phyloP scores from a whole-genome alignment of 2,329 filamentous ascomycete species.

The Zasmidium citrigriseum region DNA sequence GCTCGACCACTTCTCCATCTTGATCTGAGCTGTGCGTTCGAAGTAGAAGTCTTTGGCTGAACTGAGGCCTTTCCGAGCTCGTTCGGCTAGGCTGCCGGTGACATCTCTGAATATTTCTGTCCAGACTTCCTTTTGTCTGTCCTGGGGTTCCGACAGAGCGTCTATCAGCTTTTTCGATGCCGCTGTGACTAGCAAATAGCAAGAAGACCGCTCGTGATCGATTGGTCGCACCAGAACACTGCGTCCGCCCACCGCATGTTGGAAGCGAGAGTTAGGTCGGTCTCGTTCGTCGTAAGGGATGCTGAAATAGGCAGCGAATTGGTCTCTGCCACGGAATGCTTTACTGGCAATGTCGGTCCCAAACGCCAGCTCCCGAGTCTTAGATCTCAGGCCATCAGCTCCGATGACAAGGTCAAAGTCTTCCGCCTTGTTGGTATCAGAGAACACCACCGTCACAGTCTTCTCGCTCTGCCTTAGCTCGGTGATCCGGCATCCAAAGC shows the following conservation, averaged over 20 bases:
- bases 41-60: conserved; percentile 47
- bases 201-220: neutral
- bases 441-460: conserved; percentile 13
- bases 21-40: conserved; percentile 43
- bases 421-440: conserved; percentile 9
- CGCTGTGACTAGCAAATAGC: neutral
- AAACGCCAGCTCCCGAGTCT: conserved; percentile 14
- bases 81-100: conserved; percentile 8
- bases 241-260: conserved; percentile 16
- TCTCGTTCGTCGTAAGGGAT: conserved; percentile 18
- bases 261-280: conserved; percentile 20
- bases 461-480: conserved; percentile 13
- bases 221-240: conserved; percentile 23
- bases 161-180: neutral
- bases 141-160: neutral
- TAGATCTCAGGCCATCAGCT: conserved; percentile 20
- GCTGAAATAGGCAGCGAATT: conserved; percentile 31
- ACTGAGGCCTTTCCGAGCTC: conserved; percentile 12
- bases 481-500: conserved; percentile 16
- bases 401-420: conserved; percentile 17
- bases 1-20: conserved; percentile 36
- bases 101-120: conserved; percentile 10
- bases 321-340: conserved; percentile 3
- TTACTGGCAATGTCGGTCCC: conserved; percentile 6
- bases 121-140: conserved; percentile 9